Evolutionary conservation across 306 rosid genomes (phyloP), one percentile per base, ranked within the genome.

Genomic region (Trifolium subterraneum): DNA sequence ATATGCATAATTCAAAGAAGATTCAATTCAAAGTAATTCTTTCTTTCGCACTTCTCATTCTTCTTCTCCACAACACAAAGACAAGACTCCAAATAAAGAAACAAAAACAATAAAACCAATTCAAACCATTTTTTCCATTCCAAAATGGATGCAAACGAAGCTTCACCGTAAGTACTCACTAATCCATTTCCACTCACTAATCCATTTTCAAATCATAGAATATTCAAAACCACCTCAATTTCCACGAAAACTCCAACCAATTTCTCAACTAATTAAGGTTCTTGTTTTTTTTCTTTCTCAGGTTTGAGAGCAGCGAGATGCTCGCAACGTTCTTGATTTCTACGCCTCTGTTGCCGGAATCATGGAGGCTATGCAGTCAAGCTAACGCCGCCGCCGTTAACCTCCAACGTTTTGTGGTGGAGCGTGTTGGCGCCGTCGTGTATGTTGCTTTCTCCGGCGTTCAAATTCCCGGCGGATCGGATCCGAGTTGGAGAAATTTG

Each of bases 271-370:
- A 29, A 60, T 4, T 0, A 25, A 0, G 16, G 8, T 50, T 9
- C 7, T 7, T 51, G 11, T 5, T 2, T 48, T 48, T 48, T 5
- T 12, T 23, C 14, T 4, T 16, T 58, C 0, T 29, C 13, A 65
- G 96, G 83, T 91, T 93, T 76, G 97, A 93, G 85, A 83, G 83
- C 29, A 83, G 94, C 70, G 96, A 91, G 89, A 81, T 82, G 88
- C 69, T 88, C 38, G 92, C 97, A 0, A 82, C 85, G 6, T 81
- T 91, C 27, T 15, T 93, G 80, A 81, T 84, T 2, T 89, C 96
- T 2, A 93, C 91, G 33, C 97, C 90, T 3, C 74, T 93, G 82
- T 78, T 93, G 54, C 12, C 68, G n/a, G 86, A 93, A 38, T 88
- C 98, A 3, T 93, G 98, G 98, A 78, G 79, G 65, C 78, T 91